phyloP scores from a whole-genome alignment of 805 yeast genomes.

The Ogataea dorogensis region DNA sequence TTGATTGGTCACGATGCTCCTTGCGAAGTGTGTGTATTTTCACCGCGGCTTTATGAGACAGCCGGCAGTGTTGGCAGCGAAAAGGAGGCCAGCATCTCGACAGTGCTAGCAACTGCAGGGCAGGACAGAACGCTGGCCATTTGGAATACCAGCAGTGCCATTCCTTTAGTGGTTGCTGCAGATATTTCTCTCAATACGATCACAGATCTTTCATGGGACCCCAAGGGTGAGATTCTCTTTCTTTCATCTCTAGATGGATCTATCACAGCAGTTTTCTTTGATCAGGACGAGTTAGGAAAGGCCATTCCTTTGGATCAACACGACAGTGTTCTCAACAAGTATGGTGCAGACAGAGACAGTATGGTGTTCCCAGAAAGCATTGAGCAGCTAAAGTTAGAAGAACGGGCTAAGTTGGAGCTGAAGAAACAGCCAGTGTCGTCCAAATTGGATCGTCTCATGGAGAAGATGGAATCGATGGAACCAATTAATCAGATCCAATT shows the following conservation, averaged over 20 bases:
- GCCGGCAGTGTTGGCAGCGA: constrained; percentile 14
- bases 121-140: constrained; percentile 86
- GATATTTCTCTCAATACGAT: constrained; percentile 76
- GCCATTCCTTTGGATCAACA: constrained; percentile 62
- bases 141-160: constrained; percentile 77
- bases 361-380: constrained; percentile 85
- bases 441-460: constrained; percentile 44
- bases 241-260: constrained; percentile 84
- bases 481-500: constrained; percentile 4
- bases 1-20: constrained; percentile 84
- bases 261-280: constrained; percentile 66
- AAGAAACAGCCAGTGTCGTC: constrained; percentile 18
- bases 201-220: constrained; percentile 88
- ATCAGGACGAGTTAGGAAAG: constrained; percentile 57
- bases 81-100: constrained; percentile 38
- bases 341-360: constrained; percentile 85
- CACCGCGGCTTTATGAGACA: constrained; percentile 61
- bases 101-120: constrained; percentile 93
- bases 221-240: constrained; percentile 72
- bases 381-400: constrained; percentile 73
- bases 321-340: constrained; percentile 68
- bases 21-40: constrained; percentile 74
- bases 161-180: constrained; percentile 77
- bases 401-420: constrained; percentile 41
- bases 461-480: constrained; percentile 11